Conservation (phyloP, 2,329 filamentous ascomycete species). For the Cercospora canescens region DNA sequence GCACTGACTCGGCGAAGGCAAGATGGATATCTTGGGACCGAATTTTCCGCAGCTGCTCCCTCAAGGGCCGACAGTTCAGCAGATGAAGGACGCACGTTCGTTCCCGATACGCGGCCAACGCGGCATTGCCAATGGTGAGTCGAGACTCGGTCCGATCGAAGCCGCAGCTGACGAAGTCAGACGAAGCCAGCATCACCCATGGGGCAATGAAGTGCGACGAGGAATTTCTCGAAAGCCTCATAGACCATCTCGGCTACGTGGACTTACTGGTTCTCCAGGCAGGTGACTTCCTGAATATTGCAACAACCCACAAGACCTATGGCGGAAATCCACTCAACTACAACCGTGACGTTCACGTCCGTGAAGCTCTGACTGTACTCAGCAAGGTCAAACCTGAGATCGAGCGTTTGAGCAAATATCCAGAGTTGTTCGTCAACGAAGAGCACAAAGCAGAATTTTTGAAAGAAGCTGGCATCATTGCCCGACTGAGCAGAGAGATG, state of each 20-base stretch:
- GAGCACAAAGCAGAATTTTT: constrained; percentile 6
- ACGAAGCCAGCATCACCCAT: constrained; percentile 1
- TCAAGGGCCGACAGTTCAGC: background rate
- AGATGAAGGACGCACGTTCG: background rate
- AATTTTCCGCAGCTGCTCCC: constrained; percentile 17
- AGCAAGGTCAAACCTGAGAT: constrained; percentile 11
- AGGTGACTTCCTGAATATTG: background rate
- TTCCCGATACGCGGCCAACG: constrained; percentile 2
- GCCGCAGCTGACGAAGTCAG: constrained; percentile 3
- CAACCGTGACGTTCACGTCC: background rate
- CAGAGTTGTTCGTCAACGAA: constrained; percentile 10
- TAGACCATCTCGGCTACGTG: constrained; percentile 1
- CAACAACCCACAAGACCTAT: background rate
- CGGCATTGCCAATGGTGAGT: constrained; percentile 15
- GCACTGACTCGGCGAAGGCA: background rate
- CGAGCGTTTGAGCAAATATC: constrained; percentile 8
- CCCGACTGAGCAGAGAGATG: background rate
- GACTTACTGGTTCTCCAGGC: background rate
- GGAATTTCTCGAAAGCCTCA: constrained; percentile 9
- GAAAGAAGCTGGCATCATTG: background rate
- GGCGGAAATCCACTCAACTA: constrained; percentile 3
- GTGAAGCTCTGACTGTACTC: constrained; percentile 1
- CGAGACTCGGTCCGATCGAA: background rate
- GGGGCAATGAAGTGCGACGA: constrained; percentile 10
- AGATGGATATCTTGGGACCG: constrained; percentile 10